Base-by-base conservation (phyloP, 768 basidiomycete genomes). In the Suillus cothurnatus region DNA sequence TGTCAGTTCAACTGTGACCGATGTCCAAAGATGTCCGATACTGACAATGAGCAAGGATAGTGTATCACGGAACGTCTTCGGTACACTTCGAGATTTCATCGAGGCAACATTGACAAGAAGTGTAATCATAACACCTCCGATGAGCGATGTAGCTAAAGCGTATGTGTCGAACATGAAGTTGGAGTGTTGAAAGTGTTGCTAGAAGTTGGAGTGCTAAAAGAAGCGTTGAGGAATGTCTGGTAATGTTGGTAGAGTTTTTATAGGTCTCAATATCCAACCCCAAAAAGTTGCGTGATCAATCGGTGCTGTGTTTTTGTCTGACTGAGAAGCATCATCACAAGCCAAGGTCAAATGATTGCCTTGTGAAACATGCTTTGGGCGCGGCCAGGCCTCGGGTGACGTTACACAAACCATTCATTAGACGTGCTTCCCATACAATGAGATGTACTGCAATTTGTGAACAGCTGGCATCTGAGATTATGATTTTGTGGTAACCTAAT, bases 51-150 rank as follows among this genome's bases (percentile, higher is more conserved):
- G 45, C 41, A 63, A 64, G 17, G 53, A 62, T 12, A 62, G 58
- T 53, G 57, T 62, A 6, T 31, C 38, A 28, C 39, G 23, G 2
- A 71, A 31, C 41, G 57, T 71, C 47, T 43, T 66, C 7, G 68
- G 28, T n/a, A 57, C 31, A 52, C 61, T 45, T 7, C 64, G 65
- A 52, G 64, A 57, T 58, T 64, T 69, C 39, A 55, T 28, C 9
- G 67, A 67, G 15, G 59, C 68, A 12, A 19, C 55, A 55, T 71
- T 64, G 56, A 65, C 65, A 23, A 69, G 31, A 31, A 71, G 32
- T 36, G 61, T 67, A 36, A 71, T 61, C 50, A 66, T n/a, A 64
- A 71, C 67, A 28, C 64, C 65, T 11, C 70, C 68, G 9, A 71
- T 41, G 56, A 69, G 47, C 4, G 67, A 69, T 5, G 63, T 41